Conservation (phyloP, 208 protist genomes). For the Strigomonas oncopelti region DNA sequence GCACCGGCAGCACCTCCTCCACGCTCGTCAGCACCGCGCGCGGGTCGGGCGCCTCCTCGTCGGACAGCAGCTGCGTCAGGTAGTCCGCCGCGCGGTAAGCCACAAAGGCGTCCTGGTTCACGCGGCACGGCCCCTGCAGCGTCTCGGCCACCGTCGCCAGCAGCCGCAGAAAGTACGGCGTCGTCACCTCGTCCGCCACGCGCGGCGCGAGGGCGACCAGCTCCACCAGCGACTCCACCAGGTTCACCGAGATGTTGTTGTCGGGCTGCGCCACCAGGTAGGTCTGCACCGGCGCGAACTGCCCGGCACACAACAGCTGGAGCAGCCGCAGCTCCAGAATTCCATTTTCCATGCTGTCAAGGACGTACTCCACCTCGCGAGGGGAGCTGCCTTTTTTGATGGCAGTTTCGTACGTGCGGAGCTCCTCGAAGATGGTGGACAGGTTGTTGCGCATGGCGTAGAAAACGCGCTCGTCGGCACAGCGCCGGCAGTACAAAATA, state of each 20-base stretch:
- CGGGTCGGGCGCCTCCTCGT: conserved; percentile 15
- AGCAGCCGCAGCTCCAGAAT: conserved; percentile 46
- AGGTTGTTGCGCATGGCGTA: conserved; percentile 44
- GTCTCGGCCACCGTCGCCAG: conserved; percentile 43
- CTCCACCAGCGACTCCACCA: conserved; percentile 55
- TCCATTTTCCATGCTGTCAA: conserved; percentile 23
- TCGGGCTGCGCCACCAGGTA: conserved; percentile 57
- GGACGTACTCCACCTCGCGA: conserved; percentile 23
- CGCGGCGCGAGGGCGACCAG: conserved; percentile 36
- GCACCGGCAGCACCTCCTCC: conserved; percentile 19
- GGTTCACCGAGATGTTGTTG: conserved; percentile 53
- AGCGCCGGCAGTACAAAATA: conserved; percentile 29
- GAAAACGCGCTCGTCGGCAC: conserved; percentile 40
- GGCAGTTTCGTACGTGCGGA: conserved; percentile 24
- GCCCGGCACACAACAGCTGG: conserved; percentile 64
- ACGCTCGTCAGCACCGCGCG: conserved; percentile 13
- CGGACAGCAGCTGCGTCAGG: conserved; percentile 36
- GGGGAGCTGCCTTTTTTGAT: conserved; percentile 21
- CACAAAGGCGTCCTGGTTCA: conserved; percentile 57
- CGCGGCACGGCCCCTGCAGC: conserved; percentile 47
- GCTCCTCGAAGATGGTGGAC: conserved; percentile 9
- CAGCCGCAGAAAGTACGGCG: conserved; percentile 37
- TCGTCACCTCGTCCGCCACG: conserved; percentile 35
- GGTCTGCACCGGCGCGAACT: conserved; percentile 52
- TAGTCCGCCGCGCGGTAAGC: conserved; percentile 43